Evolutionary conservation across 192 early-diverging fungal genomes (phyloP).

Genomic region (Thamnidium elegans): DNA sequence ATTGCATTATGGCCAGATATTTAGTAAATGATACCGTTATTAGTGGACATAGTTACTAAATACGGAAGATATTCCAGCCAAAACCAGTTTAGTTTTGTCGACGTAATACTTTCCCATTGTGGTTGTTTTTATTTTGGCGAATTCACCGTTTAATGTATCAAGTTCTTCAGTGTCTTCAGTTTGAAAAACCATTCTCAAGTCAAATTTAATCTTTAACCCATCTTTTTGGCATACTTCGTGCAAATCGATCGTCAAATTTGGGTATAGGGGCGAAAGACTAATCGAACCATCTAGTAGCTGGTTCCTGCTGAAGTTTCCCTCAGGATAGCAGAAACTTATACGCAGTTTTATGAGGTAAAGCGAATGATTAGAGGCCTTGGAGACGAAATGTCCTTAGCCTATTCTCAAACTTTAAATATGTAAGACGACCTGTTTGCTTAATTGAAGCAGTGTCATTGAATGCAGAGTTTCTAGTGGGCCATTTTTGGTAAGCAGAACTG

Average conservation of each 20-base stretch:
- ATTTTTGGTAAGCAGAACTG: conserved; percentile 89
- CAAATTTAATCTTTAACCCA: no score
- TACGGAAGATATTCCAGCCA: no score
- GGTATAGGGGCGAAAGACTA: conserved; percentile 82
- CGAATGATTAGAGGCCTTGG: conserved; percentile 83
- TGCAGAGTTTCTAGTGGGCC: conserved; percentile 84
- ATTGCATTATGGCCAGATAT: no score
- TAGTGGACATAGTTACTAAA: no score
- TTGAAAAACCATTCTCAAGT: no score
- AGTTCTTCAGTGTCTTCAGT: no score
- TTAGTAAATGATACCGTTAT: no score
- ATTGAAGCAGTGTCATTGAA: conserved; percentile 63
- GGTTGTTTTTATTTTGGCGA: no score
- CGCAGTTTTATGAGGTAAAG: conserved; percentile 79
- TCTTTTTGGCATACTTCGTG: no score
- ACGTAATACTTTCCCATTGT: no score
- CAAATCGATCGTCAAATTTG: conserved; percentile 78
- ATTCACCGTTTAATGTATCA: no score
- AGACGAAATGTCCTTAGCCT: conserved; percentile 72
- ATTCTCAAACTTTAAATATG: conserved; percentile 79
- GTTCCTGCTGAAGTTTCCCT: conserved; percentile 83
- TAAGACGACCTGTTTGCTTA: conserved; percentile 70
- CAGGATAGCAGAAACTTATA: conserved; percentile 75
- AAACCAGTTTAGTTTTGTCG: no score
- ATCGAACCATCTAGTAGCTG: conserved; percentile 85